Evolutionary conservation across 1,139 yeast genomes (phyloP), one percentile per base, ranked within the genome.

Genomic region (Magnusiomyces starmeri): DNA sequence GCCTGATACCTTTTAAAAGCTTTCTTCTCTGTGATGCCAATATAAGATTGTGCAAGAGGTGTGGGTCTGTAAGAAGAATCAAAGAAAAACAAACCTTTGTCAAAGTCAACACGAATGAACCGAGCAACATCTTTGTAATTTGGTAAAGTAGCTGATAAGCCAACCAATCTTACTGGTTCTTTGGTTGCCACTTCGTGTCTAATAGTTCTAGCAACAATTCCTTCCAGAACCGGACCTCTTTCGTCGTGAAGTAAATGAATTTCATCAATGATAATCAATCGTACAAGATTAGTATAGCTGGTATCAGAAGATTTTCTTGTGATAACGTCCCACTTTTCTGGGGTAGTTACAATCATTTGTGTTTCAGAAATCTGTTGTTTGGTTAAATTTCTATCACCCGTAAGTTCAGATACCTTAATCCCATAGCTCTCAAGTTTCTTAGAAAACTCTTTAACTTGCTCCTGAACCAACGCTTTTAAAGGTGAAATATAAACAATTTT

Each of bases 251-350:
- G 74, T 54, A 92, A 73, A 73, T 92, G 98, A 56, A 92, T 85
- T 68, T 92, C 98, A 72, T 92, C 98, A 52, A 92, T 82, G 39
- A 92, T 85, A n/a, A 92, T 70, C 14, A 92, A 72, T 46, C 79
- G 76, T 1, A 88, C 94, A 2, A 82, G 70, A 43, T 76, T 75
- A 0, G 83, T 77, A 58, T 81, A 83, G 3, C 83, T 77, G 1
- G 76, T 70, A 54, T 85, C 90, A 8, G 81, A 74, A 43, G 76
- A 75, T 61, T 90, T 90, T 69, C 97, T 76, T 1, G 97, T 90
- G 22, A 90, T 83, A 29, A 92, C 89, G 69, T 92, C 98, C 97
- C 98, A 92, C 65, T 92, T 92, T 64, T 88, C 96, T 0, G 96
- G 96, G 0, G 98, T 92, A 0, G 97, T 88, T 2, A 92, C 95